Base-by-base conservation (phyloP, 225 moss, liverwort and hornwort genomes). In the Neckera pumila region DNA sequence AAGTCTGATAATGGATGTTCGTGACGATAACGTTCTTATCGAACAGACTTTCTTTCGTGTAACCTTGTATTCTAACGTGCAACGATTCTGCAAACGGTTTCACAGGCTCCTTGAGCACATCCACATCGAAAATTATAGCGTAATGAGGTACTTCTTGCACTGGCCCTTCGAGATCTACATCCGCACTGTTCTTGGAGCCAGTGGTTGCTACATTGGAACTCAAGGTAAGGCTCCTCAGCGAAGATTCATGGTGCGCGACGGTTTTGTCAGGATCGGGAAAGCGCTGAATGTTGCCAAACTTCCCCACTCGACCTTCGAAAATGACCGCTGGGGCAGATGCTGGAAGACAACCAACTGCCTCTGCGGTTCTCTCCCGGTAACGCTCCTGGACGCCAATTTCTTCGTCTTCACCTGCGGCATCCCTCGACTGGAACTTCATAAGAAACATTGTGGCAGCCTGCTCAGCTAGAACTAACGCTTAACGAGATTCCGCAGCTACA, bases 391-490 rank as follows among this genome's bases (percentile, higher is more conserved):
- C 51, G 14, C 34, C 3, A 17, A 30, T 61, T 28, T 62, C 78
- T 22, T 86, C 83, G 57, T 83, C 89, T 20, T 86, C 89, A 28
- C 40, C 17, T 58, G 83, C 66, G 14, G 86, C 31, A 36, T 86
- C 89, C 66, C 84, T 59, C 36, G 91, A 53, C 59, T 83, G 59
- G 66, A 91, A 80, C 80, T 80, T 84, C 89, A 89, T 91, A 60
- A 59, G 86, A 84, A 89, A 89, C 86, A 89, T 87, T 75, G 57
- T 80, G 1, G 28, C 73, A 33, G 57, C 28, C 21, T n/a, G n/a
- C n/a, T n/a, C 33, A 57, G 49, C 36, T 66, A 19, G 43, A 42
- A 57, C 42, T 65, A 12, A 19, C 38, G 56, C 42, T 19, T 56
- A 56, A 64, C 18, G 12, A 65, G 56, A 56, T 43, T 73, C n/a